Evolutionary conservation across 352 stramenopile genomes (phyloP).

Genomic region (Pythium dissotocum): DNA sequence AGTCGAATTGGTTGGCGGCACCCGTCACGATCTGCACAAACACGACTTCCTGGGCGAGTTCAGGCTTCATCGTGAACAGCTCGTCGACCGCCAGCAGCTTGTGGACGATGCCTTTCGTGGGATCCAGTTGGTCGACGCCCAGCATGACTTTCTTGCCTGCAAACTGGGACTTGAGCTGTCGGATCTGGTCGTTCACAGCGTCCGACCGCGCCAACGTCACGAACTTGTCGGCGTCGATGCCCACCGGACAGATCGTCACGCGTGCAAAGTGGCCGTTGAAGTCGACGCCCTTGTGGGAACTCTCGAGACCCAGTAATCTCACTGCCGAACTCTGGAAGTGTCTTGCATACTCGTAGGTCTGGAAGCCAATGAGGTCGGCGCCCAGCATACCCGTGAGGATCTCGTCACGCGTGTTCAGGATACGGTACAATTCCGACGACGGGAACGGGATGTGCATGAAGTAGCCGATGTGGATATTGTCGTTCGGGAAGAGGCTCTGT

Average conservation of each 20-base stretch:
- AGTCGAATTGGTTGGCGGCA: constrained; percentile 43
- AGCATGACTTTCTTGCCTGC: constrained; percentile 85
- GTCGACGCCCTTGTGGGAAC: constrained; percentile 88
- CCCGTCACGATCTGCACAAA: constrained; percentile 93
- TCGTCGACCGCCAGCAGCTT: constrained; percentile 91
- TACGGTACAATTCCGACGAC: constrained; percentile 88
- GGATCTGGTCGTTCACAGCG: constrained; percentile 64
- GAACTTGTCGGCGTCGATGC: constrained; percentile 87
- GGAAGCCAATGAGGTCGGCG: constrained; percentile 89
- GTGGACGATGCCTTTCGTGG: constrained; percentile 90
- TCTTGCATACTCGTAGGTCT: constrained; percentile 90
- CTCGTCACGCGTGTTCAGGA: constrained; percentile 87
- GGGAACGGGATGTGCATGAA: constrained; percentile 93
- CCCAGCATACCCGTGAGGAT: constrained; percentile 87
- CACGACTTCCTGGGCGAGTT: constrained; percentile 93
- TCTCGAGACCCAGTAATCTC: constrained; percentile 84
- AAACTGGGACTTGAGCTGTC: constrained; percentile 64
- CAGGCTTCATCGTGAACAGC: constrained; percentile 81
- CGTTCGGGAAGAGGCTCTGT: constrained; percentile 87
- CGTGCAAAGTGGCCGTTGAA: constrained; percentile 87
- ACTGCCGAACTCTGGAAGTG: constrained; percentile 90
- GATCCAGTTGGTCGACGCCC: constrained; percentile 81
- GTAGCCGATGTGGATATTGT: constrained; percentile 85
- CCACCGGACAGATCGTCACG: constrained; percentile 86
- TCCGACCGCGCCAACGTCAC: constrained; percentile 60